Base-by-base conservation (phyloP, 2,329 filamentous ascomycete species). In the Leptographium lundbergii region DNA sequence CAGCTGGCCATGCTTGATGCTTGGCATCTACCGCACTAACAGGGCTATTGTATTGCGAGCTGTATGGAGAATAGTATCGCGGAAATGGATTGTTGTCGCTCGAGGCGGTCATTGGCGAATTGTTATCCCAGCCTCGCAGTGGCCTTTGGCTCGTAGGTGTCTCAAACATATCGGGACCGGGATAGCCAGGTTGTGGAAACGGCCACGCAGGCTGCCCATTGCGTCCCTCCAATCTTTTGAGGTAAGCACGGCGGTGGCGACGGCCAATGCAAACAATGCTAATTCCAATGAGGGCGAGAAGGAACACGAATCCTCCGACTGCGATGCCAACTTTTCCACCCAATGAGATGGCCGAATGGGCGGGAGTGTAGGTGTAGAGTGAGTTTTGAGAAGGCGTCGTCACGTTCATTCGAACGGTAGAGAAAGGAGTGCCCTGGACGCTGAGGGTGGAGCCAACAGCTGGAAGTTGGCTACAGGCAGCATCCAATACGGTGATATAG, bases 241-340 rank as follows among this genome's bases (percentile, higher is more conserved):
- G 69, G 64, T 76, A 81, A 0, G 76, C 74, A 24, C 77, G 75
- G 56, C 82, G 75, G 14, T 78, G 74, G 11, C 81, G 77, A 61
- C 77, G 81, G 3, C 83, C 83, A 45, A 75, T 77, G 67, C 77
- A 77, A 22, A 86, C 73, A 57, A 86, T 75, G 59, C 71, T 73
- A 66, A 75, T 79, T 11, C 82, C 82, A 10, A 72, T 63, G 1
- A 78, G 14, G 9, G 71, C 67, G 3, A 86, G 71, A 4, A 83
- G 19, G 0, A 80, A 57, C 7, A 75, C 71, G 0, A 85, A 63
- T 0, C 72, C 76, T 6, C 76, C 81, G 25, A 81, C 72, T 17
- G 76, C 79, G 57, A 86, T 80, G 62, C 81, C 83, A 0, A 84
- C 80, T 58, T 82, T 80, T 14, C 74, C 78, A 5, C 77, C 80